Evolutionary conservation across 2,329 filamentous ascomycete genomes (phyloP).

Genomic region (Acrocalymma vagum): DNA sequence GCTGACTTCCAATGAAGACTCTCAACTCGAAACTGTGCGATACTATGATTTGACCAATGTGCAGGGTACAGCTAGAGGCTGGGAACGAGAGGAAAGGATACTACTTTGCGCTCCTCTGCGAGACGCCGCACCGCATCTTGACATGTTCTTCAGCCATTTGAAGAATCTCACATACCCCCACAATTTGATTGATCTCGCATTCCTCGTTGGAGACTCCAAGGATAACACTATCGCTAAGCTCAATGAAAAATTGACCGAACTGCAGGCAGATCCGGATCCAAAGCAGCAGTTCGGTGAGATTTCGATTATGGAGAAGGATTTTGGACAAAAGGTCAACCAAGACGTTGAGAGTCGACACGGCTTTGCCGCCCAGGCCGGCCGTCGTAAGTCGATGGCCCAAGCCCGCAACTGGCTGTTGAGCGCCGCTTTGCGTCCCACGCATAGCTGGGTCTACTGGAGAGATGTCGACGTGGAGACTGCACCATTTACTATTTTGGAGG

Average conservation of each 20-base stretch:
- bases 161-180: conserved; percentile 97
- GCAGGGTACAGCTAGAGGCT: conserved; percentile 88
- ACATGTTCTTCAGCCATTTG: conserved; percentile 99
- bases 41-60: conserved; percentile 96
- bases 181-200: conserved; percentile 93
- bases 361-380: conserved; percentile 92
- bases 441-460: conserved; percentile 99
- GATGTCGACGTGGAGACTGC: conserved; percentile 98
- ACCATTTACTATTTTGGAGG: conserved; percentile 94
- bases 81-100: conserved; percentile 96
- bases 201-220: conserved; percentile 96
- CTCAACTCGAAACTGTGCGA: conserved; percentile 91
- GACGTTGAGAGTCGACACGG: conserved; percentile 98
- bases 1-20: conserved; percentile 70
- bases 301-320: conserved; percentile 98
- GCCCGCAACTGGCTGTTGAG: conserved; percentile 97
- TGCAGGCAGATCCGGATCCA: conserved; percentile 82
- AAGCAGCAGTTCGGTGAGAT: conserved; percentile 92
- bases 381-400: conserved; percentile 97
- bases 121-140: conserved; percentile 89
- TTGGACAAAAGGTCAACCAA: conserved; percentile 96
- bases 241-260: conserved; percentile 75
- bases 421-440: conserved; percentile 89
- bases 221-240: conserved; percentile 85
- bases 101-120: conserved; percentile 92